Evolutionary conservation across 2,329 filamentous ascomycete genomes (phyloP).

Genomic region (Myriosclerotinia duriaeana): DNA sequence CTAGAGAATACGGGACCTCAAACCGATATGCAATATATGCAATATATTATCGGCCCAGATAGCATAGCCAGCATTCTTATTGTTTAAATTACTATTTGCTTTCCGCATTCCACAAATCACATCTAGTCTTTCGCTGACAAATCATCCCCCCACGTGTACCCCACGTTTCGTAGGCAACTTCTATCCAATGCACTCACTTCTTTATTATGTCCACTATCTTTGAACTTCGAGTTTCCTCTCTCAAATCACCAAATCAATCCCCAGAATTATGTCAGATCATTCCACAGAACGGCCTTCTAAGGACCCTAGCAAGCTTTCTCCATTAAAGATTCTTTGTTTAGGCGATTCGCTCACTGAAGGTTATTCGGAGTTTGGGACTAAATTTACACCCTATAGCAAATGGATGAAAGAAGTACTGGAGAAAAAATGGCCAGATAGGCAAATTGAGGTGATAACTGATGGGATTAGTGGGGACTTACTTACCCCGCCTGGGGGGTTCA

Average conservation of each 20-base stretch:
- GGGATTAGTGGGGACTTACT: conserved; percentile 34
- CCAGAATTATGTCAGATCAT: neutral
- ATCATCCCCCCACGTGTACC: neutral
- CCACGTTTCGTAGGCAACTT: neutral
- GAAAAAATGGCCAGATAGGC: conserved; percentile 44
- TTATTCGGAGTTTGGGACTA: conserved; percentile 48
- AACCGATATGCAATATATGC: neutral
- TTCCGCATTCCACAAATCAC: neutral
- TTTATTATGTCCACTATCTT: neutral
- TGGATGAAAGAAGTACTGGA: conserved; percentile 50
- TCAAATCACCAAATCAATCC: neutral
- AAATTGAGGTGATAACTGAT: conserved; percentile 28
- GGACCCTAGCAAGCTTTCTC: neutral
- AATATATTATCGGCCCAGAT: neutral
- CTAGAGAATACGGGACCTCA: neutral
- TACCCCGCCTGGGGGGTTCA: conserved; percentile 21
- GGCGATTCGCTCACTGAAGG: conserved; percentile 53
- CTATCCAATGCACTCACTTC: neutral
- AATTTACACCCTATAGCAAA: conserved; percentile 53
- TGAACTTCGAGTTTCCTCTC: neutral
- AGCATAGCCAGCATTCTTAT: neutral
- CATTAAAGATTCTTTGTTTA: conserved; percentile 36
- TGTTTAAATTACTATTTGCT: neutral
- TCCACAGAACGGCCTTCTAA: neutral
- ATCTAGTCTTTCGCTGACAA: conserved; percentile 4